Evolutionary conservation across 1,139 yeast species (phyloP).

Genomic region (Suhomyces bribrorum): DNA sequence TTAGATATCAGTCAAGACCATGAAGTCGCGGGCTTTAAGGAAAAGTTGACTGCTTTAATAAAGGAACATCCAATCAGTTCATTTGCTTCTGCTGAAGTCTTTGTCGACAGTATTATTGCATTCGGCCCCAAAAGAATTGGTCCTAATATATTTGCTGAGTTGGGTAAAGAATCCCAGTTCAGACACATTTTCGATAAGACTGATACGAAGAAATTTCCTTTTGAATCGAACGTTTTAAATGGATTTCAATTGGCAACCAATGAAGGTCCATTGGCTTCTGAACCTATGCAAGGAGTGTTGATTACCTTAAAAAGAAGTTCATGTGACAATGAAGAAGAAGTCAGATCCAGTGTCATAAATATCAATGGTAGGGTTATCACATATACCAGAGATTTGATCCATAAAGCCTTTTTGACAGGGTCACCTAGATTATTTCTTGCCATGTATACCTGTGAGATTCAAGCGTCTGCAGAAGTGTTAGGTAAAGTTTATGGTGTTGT

Average conservation of each 20-base stretch:
- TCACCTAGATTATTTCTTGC: slow-evolving; percentile 91
- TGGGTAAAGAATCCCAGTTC: slow-evolving; percentile 36
- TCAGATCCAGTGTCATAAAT: slow-evolving; percentile 35
- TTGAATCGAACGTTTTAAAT: slow-evolving; percentile 67
- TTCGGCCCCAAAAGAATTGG: slow-evolving; percentile 83
- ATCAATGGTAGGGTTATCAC: slow-evolving; percentile 73
- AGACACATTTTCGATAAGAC: slow-evolving; percentile 26
- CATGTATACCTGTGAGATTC: slow-evolving; percentile 91
- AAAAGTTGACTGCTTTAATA: slow-evolving; percentile 34
- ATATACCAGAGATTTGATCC: slow-evolving; percentile 71
- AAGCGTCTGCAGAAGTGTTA: slow-evolving; percentile 89
- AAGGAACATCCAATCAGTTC: slow-evolving; percentile 23
- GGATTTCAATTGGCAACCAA: slow-evolving; percentile 84
- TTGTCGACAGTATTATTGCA: slow-evolving; percentile 52
- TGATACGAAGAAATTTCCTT: slow-evolving; percentile 38
- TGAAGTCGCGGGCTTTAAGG: slow-evolving; percentile 26
- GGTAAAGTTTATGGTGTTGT: slow-evolving; percentile 96
- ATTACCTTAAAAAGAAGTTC: slow-evolving; percentile 42
- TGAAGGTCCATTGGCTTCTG: slow-evolving; percentile 88
- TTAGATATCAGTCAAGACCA: slow-evolving; percentile 21
- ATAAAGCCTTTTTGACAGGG: slow-evolving; percentile 68
- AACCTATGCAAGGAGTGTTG: slow-evolving; percentile 82
- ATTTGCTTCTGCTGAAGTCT: slow-evolving; percentile 22
- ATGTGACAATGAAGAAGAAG: slow-evolving; percentile 31
- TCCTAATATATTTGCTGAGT: slow-evolving; percentile 71